Base-by-base conservation (phyloP, 768 basidiomycete species). In the Podaxis rugospora region DNA sequence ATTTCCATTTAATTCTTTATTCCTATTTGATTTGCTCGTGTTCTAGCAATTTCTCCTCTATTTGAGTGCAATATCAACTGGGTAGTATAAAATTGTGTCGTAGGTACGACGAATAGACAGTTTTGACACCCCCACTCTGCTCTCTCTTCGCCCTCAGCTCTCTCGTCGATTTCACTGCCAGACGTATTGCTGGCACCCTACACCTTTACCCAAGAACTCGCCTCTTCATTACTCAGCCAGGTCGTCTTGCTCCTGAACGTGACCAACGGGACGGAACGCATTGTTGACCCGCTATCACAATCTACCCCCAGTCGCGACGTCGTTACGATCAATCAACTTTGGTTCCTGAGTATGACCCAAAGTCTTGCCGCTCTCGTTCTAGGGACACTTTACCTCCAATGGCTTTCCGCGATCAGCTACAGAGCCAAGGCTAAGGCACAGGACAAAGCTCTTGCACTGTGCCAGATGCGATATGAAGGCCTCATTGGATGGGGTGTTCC, bases 381-480 rank as follows among this genome's bases (percentile, higher is more conserved):
- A 10, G 67, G 65, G 25, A 67, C 65, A 3, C 53, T 70, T 3
- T 67, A 65, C 57, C 61, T 64, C 51, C 69, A 70, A 37, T 69
- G 69, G 69, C 51, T 67, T 18, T 67, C 68, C 6, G 68, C 68
- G 49, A 68, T 67, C 39, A 53, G 14, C 13, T 62, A 55, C 27
- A 60, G 64, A 1, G 57, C 63, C 49, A 62, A 64, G 50, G 57
- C 55, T 10, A 57, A 66, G 13, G 51, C 66, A 14, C 61, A 52
- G 10, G 62, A 67, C 49, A 63, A 64, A 28, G 63, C 65, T 3
- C 40, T 67, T 9, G 59, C 65, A 13, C 40, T 68, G 3, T 68
- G 71, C 1, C 69, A 72, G 44, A 61, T 73, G 56, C 72, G 72
- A 4, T 68, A 71, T 44, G 68, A 72, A 44, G 72, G 70, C 4